phyloP scores from a whole-genome alignment of 352 stramenopile genomes.

The Phytophthora pinifolia region DNA sequence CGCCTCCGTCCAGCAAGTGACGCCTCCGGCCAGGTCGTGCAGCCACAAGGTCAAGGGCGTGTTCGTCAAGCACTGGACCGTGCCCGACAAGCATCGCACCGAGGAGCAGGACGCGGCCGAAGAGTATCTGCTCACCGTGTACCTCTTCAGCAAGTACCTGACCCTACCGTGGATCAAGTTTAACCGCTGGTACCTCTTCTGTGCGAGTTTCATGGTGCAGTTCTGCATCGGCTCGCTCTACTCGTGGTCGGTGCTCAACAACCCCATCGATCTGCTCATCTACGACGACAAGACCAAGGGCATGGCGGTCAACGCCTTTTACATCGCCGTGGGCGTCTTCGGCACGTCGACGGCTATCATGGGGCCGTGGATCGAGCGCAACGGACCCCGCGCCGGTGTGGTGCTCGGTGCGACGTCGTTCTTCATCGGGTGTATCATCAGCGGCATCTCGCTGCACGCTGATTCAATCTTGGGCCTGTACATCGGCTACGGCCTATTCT shows the following conservation, averaged over 20 bases:
- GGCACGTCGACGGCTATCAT: constrained; percentile 62
- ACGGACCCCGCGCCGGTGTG: constrained; percentile 52
- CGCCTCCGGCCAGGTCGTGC: constrained; percentile 31
- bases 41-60: constrained; percentile 23
- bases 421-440: constrained; percentile 34
- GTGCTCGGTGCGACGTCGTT: constrained; percentile 54
- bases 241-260: constrained; percentile 78
- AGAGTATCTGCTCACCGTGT: constrained; percentile 52
- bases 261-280: constrained; percentile 50
- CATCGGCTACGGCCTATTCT: constrained; percentile 68
- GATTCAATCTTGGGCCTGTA: constrained; percentile 53
- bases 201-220: constrained; percentile 58
- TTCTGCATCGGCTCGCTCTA: constrained; percentile 80
- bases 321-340: constrained; percentile 65
- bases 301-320: constrained; percentile 74
- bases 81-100: constrained; percentile 47
- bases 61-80: constrained; percentile 54
- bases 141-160: constrained; percentile 49
- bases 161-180: too few species aligned
- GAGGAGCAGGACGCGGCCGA: constrained; percentile 57
- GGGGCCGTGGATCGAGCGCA: constrained; percentile 68
- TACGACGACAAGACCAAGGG: constrained; percentile 49
- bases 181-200: constrained; percentile 60
- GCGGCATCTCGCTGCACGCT: constrained; percentile 31
- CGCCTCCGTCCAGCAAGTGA: constrained; percentile 27